phyloP scores from a whole-genome alignment of 2,329 filamentous ascomycete species.

The Apiospora aurea region DNA sequence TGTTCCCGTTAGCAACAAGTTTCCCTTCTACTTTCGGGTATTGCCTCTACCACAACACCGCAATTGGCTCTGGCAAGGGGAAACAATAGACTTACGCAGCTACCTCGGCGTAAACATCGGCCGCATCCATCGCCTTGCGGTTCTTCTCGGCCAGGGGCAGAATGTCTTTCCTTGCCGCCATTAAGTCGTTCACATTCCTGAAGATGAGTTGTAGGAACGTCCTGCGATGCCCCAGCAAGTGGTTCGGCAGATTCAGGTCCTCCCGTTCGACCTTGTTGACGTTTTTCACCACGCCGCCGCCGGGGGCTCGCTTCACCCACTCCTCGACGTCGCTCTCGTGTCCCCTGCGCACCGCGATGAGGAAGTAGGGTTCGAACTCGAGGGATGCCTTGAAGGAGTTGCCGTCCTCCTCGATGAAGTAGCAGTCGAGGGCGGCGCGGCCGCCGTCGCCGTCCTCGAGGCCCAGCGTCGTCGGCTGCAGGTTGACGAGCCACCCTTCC shows the following conservation, averaged over 20 bases:
- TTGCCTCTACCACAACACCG: neutral
- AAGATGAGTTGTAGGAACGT: constrained; percentile 90
- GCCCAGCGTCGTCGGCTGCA: constrained; percentile 81
- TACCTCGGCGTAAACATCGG: constrained; percentile 98
- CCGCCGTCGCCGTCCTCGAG: constrained; percentile 79
- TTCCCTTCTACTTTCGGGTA: neutral
- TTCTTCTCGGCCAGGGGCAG: constrained; percentile 95
- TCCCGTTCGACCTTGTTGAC: constrained; percentile 86
- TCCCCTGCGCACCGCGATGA: constrained; percentile 88
- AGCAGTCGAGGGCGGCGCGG: constrained; percentile 91
- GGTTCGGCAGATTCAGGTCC: constrained; percentile 93
- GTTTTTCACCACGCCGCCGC: constrained; percentile 82
- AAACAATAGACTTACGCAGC: constrained; percentile 68
- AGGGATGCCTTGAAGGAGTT: constrained; percentile 94
- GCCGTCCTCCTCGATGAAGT: constrained; percentile 91
- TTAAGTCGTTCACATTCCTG: constrained; percentile 83
- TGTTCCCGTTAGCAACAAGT: constrained; percentile 29
- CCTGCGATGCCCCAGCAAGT: constrained; percentile 87
- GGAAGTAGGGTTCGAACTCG: constrained; percentile 96
- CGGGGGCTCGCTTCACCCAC: constrained; percentile 81
- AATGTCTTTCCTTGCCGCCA: constrained; percentile 84
- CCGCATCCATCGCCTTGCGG: constrained; percentile 92
- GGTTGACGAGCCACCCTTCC: constrained; percentile 93
- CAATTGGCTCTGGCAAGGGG: neutral
- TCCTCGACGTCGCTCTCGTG: constrained; percentile 95